Conservation (phyloP, 164 flowering plant species). For the Magnolia officinalis region DNA sequence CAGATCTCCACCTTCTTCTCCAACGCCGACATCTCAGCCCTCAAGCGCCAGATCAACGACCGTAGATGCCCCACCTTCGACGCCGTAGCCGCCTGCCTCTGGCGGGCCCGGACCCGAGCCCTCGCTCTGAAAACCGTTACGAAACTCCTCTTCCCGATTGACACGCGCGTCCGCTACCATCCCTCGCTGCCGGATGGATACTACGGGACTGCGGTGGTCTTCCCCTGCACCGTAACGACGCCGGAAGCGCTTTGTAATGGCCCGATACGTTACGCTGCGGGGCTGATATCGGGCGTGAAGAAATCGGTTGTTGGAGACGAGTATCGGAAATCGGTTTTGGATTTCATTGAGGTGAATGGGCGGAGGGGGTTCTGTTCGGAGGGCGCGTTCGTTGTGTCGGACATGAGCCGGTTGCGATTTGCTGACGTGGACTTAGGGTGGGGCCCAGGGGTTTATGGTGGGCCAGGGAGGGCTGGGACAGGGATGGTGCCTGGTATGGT, state of each 20-base stretch:
- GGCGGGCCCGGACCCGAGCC: slow-evolving; percentile 32
- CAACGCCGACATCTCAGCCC: slow-evolving; percentile 20
- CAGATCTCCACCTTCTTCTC: slow-evolving; percentile 22
- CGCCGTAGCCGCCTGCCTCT: slow-evolving; percentile 26
- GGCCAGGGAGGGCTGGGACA: slow-evolving; percentile 18
- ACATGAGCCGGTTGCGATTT: slow-evolving; percentile 20
- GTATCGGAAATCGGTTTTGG: slow-evolving; percentile 26
- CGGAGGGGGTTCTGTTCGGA: slow-evolving; percentile 13
- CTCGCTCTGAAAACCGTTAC: slow-evolving; percentile 22
- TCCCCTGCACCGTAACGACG: slow-evolving; percentile 18
- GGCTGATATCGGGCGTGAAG: slow-evolving; percentile 19
- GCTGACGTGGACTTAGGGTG: slow-evolving; percentile 29
- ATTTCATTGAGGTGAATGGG: slow-evolving; percentile 27
- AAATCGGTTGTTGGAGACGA: slow-evolving; percentile 17
- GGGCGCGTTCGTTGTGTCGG: slow-evolving; percentile 22
- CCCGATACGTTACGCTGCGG: slow-evolving; percentile 17
- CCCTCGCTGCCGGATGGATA: slow-evolving; percentile 32
- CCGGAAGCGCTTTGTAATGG: slow-evolving; percentile 8
- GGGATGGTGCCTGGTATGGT: slow-evolving; percentile 25
- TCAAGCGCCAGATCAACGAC: slow-evolving; percentile 14
- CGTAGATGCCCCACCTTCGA: slow-evolving; percentile 27
- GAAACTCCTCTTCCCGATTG: slow-evolving; percentile 9
- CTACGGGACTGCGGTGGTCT: slow-evolving; percentile 31
- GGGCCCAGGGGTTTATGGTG: slow-evolving; percentile 26
- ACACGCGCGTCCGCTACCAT: slow-evolving; percentile 15